Evolutionary conservation across 2,329 filamentous ascomycete genomes (phyloP).

Genomic region (Cercospora brassicicola): DNA sequence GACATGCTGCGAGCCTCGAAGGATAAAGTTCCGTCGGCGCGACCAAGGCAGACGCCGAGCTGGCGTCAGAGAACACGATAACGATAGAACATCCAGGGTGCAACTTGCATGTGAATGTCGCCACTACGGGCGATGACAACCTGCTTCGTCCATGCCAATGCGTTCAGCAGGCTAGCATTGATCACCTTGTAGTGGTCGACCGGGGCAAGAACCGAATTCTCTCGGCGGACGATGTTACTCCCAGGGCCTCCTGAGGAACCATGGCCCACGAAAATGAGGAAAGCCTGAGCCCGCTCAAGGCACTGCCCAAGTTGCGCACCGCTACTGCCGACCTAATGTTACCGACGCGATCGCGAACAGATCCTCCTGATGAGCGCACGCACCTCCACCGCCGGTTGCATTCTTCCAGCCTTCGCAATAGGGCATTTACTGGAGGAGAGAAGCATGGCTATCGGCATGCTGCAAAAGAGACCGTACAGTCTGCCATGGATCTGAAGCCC

Average conservation of each 20-base stretch:
- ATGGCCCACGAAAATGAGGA: constrained; percentile 13
- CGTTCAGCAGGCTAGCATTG: background rate
- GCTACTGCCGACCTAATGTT: constrained; percentile 15
- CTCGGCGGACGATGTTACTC: background rate
- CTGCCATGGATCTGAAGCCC: constrained; percentile 47
- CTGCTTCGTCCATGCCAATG: background rate
- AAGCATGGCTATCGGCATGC: constrained; percentile 29
- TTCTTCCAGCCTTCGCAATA: constrained; percentile 26
- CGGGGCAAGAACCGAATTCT: background rate
- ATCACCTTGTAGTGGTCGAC: background rate
- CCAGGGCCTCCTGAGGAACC: background rate
- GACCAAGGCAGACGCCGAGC: background rate
- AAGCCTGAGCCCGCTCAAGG: constrained; percentile 11
- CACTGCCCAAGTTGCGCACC: constrained; percentile 26
- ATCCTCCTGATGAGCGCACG: constrained; percentile 24
- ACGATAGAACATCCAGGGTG: background rate
- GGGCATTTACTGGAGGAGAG: constrained; percentile 25
- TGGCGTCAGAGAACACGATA: background rate
- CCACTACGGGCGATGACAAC: background rate
- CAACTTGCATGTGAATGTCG: background rate
- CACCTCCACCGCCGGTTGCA: constrained; percentile 25
- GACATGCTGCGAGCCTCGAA: background rate
- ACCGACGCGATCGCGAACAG: constrained; percentile 26
- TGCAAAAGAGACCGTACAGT: constrained; percentile 47
- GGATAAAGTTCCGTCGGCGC: background rate